phyloP scores from a whole-genome alignment of 805 yeast species.

The Candida hungchunana region DNA sequence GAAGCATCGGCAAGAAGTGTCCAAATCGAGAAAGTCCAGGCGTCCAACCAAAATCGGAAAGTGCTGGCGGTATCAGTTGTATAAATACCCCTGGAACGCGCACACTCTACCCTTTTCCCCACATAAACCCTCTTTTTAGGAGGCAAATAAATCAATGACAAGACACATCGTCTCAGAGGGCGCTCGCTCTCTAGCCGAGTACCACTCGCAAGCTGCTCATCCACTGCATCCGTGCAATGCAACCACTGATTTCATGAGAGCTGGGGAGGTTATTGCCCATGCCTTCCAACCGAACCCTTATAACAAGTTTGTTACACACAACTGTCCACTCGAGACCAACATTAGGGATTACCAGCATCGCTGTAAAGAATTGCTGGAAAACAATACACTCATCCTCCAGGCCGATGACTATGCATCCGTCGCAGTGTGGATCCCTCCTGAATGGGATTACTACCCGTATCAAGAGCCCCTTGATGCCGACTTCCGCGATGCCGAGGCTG shows the following conservation, averaged over 20 bases:
- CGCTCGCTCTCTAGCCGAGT: no score
- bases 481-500: constrained; percentile 7
- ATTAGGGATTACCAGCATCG: constrained; percentile 13
- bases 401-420: constrained; percentile 15
- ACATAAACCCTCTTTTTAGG: no score
- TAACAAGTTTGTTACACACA: constrained; percentile 16
- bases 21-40: no score
- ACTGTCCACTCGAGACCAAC: constrained; percentile 14
- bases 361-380: constrained; percentile 12
- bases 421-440: constrained; percentile 24
- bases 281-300: constrained; percentile 20
- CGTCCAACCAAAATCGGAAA: no score
- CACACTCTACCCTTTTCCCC: no score
- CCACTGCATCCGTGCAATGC: constrained; percentile 4
- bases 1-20: no score
- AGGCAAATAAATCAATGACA: no score
- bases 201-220: no score
- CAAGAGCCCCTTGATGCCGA: constrained; percentile 8
- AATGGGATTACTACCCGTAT: constrained; percentile 11
- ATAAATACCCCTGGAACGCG: no score
- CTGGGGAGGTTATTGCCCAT: constrained; percentile 17
- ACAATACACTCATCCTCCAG: constrained; percentile 13
- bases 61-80: no score
- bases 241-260: constrained; percentile 13
- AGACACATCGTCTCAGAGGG: no score